phyloP scores from a whole-genome alignment of 345 rosid genomes.

The Cochlearia excelsa region DNA sequence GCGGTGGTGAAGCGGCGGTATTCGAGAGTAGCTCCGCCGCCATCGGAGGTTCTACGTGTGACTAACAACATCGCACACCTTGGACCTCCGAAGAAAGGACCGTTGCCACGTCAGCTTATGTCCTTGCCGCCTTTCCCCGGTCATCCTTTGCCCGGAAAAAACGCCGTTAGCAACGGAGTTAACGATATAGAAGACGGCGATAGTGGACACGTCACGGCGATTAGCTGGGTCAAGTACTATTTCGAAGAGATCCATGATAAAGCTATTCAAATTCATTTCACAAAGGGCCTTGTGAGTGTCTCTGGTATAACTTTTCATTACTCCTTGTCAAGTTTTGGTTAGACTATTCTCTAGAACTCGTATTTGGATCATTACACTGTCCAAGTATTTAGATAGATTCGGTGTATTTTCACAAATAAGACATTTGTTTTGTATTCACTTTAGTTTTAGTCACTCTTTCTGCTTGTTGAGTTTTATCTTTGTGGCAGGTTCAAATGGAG shows the following conservation, averaged over 20 bases:
- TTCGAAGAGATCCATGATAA: constrained; percentile 59
- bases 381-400: background rate
- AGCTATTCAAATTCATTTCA: constrained; percentile 69
- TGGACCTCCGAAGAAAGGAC: constrained; percentile 54
- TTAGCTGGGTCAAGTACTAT: constrained; percentile 84
- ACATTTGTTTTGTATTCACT: background rate
- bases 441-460: background rate
- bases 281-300: constrained; percentile 74
- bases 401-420: no score
- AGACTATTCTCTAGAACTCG: background rate
- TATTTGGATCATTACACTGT: constrained; percentile 1
- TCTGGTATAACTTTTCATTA: constrained; percentile 22
- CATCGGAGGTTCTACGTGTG: constrained; percentile 54
- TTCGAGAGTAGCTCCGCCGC: constrained; percentile 59
- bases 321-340: constrained; percentile 12
- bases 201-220: constrained; percentile 52
- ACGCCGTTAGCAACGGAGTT: constrained; percentile 27
- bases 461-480: background rate
- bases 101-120: constrained; percentile 82
- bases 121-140: constrained; percentile 82
- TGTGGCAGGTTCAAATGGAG: constrained; percentile 58
- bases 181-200: constrained; percentile 15
- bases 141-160: constrained; percentile 50
- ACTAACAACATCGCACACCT: constrained; percentile 56
- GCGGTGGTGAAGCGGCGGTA: constrained; percentile 33